Evolutionary conservation across 1,139 yeast species (phyloP).

Genomic region (Candida glucosophila): DNA sequence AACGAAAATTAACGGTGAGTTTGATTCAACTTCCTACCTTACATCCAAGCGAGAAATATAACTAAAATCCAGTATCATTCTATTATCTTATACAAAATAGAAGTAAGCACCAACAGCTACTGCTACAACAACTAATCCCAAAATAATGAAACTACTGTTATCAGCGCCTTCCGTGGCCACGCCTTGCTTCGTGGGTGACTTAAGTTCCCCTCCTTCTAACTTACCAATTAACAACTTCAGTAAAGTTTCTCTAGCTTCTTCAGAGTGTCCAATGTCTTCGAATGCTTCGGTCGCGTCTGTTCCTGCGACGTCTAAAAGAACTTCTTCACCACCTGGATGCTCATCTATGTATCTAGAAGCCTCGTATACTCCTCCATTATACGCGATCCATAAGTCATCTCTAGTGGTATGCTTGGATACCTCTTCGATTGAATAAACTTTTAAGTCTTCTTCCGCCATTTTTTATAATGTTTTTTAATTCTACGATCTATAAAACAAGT

Average conservation of each 20-base stretch:
- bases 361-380: constrained; percentile 87
- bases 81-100: constrained; percentile 13
- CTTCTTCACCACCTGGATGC: constrained; percentile 98
- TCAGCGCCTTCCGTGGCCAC: constrained; percentile 17
- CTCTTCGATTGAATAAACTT: constrained; percentile 44
- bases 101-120: constrained; percentile 52
- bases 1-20: too few species aligned
- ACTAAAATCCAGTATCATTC: too few species aligned
- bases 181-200: constrained; percentile 17
- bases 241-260: constrained; percentile 81
- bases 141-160: constrained; percentile 24
- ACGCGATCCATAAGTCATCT: constrained; percentile 84
- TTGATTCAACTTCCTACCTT: background rate
- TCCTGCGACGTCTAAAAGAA: constrained; percentile 84
- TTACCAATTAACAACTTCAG: constrained; percentile 61
- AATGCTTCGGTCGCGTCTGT: constrained; percentile 90
- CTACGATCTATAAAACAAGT: too few species aligned
- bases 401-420: constrained; percentile 68
- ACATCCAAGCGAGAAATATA: too few species aligned
- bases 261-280: constrained; percentile 96
- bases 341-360: constrained; percentile 79
- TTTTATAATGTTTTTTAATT: too few species aligned
- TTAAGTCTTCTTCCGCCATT: constrained; percentile 14
- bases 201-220: constrained; percentile 30
- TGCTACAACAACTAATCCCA: constrained; percentile 33